Conservation (phyloP, 23 red algal genomes). For the Cyanidium caldarium region DNA sequence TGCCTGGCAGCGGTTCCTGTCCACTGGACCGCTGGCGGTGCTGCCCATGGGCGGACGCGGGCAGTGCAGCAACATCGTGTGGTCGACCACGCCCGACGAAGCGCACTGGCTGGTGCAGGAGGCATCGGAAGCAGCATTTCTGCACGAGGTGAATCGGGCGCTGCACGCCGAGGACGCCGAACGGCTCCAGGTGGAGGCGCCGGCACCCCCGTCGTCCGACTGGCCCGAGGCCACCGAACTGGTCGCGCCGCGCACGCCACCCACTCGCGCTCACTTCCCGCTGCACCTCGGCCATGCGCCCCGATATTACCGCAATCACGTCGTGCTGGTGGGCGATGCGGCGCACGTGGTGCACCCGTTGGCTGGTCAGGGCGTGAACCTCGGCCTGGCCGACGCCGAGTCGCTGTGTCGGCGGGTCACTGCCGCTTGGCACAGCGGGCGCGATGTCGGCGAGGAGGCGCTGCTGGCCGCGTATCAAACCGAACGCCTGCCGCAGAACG, state of each 20-base stretch:
- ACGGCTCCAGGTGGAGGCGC: background rate
- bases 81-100: slow-evolving; percentile 55
- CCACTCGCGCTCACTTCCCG: slow-evolving; percentile 38
- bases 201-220: too few relatives aligned
- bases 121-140: slow-evolving; percentile 22
- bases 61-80: slow-evolving; percentile 56
- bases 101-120: slow-evolving; percentile 26
- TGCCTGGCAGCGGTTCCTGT: slow-evolving; percentile 73
- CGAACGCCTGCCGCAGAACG: background rate
- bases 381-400: slow-evolving; percentile 65
- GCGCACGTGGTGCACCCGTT: slow-evolving; percentile 87
- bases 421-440: background rate
- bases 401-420: background rate
- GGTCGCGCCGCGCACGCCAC: too few relatives aligned
- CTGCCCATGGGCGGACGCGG: slow-evolving; percentile 44
- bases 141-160: slow-evolving; percentile 53
- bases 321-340: slow-evolving; percentile 87
- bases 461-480: background rate
- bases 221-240: too few relatives aligned
- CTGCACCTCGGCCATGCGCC: slow-evolving; percentile 36
- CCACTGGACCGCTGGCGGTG: slow-evolving; percentile 66
- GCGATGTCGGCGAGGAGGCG: background rate
- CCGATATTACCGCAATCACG: slow-evolving; percentile 15
- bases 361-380: slow-evolving; percentile 95
- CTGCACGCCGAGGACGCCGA: background rate